Percentiles rank a stretch among this genome's conserved stretches.
phyloP scores from a whole-genome alignment of 805 yeast species.

The Starmerella scarabaei region DNA sequence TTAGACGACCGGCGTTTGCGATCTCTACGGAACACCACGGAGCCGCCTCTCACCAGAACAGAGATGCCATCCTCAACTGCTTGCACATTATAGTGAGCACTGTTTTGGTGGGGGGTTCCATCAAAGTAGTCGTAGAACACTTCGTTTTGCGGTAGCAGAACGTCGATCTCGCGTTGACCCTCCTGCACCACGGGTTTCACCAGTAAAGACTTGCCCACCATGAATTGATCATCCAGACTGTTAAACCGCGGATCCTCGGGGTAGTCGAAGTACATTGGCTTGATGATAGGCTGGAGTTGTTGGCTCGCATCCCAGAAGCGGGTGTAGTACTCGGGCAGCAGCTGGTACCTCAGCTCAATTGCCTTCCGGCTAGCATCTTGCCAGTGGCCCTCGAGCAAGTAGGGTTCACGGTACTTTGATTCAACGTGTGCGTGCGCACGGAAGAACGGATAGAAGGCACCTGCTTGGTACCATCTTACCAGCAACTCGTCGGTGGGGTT shows the following conservation, averaged over 20 bases:
- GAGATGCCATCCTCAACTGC: slow-evolving; percentile 50
- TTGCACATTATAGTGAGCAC: slow-evolving; percentile 19
- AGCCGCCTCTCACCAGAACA: slow-evolving; percentile 64
- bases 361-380: slow-evolving; percentile 34
- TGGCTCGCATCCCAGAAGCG: slow-evolving; percentile 52
- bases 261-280: slow-evolving; percentile 25
- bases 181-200: slow-evolving; percentile 69
- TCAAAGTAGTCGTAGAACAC: slow-evolving; percentile 27
- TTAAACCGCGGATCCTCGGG: slow-evolving; percentile 33
- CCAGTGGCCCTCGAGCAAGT: slow-evolving; percentile 35
- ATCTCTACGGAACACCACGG: slow-evolving; percentile 51
- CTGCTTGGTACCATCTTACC: slow-evolving; percentile 91
- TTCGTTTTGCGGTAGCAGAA: slow-evolving; percentile 39
- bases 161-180: slow-evolving; percentile 30
- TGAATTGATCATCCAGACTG: slow-evolving; percentile 70
- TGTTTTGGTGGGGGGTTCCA: slow-evolving; percentile 5
- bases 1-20: slow-evolving; percentile 69
- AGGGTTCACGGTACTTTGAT: slow-evolving; percentile 84
- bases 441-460: slow-evolving; percentile 92
- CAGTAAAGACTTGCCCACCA: slow-evolving; percentile 51
- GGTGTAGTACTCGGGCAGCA: slow-evolving; percentile 72
- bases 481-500: slow-evolving; percentile 71
- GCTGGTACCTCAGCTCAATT: slow-evolving; percentile 54
- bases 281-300: slow-evolving; percentile 54
- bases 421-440: slow-evolving; percentile 96